Percentiles rank a stretch among this genome's conserved stretches.
Conservation (phyloP, 1,284 basidiomycete genomes). For the Irpex sp. region DNA sequence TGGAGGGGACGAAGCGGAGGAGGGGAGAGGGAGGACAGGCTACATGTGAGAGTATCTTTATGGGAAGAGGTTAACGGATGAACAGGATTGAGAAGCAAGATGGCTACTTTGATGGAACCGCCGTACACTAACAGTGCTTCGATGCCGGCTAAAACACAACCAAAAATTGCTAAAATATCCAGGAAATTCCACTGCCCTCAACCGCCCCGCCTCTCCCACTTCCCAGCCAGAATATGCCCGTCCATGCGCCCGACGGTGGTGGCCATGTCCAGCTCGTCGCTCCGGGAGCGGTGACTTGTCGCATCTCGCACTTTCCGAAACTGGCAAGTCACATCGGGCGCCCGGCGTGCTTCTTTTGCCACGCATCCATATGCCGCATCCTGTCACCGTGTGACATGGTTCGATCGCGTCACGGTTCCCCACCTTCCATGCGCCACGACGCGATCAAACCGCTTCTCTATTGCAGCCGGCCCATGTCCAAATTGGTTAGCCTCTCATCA, state of each 20-base stretch:
- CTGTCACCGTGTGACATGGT: neutral
- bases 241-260: neutral
- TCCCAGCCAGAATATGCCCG: neutral
- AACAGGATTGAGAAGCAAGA: slow-evolving; percentile 8
- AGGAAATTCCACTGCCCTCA: neutral
- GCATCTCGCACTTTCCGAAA: neutral
- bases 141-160: neutral
- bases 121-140: neutral
- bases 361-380: slow-evolving; percentile 2
- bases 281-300: neutral
- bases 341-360: neutral
- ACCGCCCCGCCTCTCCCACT: neutral
- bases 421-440: slow-evolving; percentile 2
- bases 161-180: neutral
- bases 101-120: slow-evolving; percentile 3
- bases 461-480: slow-evolving; percentile 3
- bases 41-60: slow-evolving; percentile 10
- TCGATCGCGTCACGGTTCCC: slow-evolving; percentile 5
- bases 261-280: neutral
- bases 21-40: neutral
- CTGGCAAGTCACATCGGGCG: neutral
- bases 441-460: slow-evolving; percentile 11
- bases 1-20: neutral
- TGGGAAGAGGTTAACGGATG: slow-evolving; percentile 5
- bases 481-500: neutral